Percentiles rank a stretch among this genome's conserved stretches.
Conservation (phyloP, 257 asterid species). For the Rhazya stricta region DNA sequence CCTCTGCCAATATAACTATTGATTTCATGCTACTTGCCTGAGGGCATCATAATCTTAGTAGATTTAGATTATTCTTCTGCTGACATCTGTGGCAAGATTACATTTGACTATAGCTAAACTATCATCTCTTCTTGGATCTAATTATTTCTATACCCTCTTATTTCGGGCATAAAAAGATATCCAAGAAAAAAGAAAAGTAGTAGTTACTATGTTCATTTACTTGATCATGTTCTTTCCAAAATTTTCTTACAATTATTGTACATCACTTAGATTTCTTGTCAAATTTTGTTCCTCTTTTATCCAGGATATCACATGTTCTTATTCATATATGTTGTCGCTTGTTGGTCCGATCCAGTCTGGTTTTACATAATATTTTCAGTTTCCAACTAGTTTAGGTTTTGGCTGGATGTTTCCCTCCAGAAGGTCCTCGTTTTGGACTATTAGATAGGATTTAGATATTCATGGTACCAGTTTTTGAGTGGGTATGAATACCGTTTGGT, state of each 20-base stretch:
- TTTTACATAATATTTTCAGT: neutral
- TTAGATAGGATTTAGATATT: neutral
- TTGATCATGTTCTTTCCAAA: neutral
- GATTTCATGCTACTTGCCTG: neutral
- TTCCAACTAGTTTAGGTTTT: neutral
- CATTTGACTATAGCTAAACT: neutral
- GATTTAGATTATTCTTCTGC: neutral
- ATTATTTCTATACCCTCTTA: neutral
- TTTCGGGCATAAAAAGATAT: neutral
- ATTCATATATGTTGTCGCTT: neutral
- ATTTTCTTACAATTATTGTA: neutral
- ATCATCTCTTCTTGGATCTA: neutral
- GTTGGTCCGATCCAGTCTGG: neutral
- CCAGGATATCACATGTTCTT: neutral
- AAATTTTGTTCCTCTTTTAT: neutral
- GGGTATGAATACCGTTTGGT: neutral
- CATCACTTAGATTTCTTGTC: neutral
- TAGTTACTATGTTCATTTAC: neutral
- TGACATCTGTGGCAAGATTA: neutral
- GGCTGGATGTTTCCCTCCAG: neutral
- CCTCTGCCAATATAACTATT: neutral
- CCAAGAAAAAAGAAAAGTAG: neutral
- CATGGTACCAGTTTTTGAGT: neutral
- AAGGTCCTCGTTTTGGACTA: neutral
- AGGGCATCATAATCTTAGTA: neutral